Percentiles rank a stretch among this genome's conserved stretches.
phyloP scores from a whole-genome alignment of 2,329 filamentous ascomycete genomes.

The Alternaria ventricosa region DNA sequence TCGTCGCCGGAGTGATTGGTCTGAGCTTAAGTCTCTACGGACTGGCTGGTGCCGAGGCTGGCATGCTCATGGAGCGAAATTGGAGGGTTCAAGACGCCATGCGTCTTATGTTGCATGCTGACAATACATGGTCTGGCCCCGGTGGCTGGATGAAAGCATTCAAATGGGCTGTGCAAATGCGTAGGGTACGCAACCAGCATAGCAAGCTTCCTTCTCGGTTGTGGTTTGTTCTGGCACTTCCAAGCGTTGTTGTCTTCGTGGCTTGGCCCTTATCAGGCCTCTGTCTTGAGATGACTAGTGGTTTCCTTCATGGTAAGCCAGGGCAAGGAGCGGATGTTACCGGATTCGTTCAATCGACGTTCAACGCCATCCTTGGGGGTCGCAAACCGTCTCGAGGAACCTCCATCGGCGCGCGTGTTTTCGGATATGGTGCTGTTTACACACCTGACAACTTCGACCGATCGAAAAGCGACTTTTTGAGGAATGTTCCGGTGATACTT shows the following conservation, averaged over 20 bases:
- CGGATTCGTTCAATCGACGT: not conserved
- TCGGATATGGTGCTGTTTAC: not conserved
- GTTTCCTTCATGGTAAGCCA: not conserved
- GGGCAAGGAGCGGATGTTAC: not conserved
- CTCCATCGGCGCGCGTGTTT: not conserved
- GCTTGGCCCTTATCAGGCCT: not conserved
- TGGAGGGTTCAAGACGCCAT: not conserved
- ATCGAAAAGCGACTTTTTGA: not conserved
- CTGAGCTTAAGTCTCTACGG: not conserved
- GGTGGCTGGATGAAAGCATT: not conserved
- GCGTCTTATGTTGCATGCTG: not conserved
- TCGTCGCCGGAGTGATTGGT: not conserved
- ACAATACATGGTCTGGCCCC: not conserved
- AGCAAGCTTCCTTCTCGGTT: not conserved
- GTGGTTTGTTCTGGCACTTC: not conserved
- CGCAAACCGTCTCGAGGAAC: fast-evolving
- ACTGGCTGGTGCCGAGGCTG: not conserved
- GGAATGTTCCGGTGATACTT: not conserved
- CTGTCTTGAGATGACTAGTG: not conserved
- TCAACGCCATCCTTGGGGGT: not conserved
- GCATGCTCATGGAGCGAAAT: not conserved
- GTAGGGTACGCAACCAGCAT: not conserved
- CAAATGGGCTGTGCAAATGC: not conserved
- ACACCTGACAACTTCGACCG: not conserved
- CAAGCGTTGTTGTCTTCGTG: not conserved